Conservation (phyloP, 345 rosid genomes). For the Pistacia integerrima region DNA sequence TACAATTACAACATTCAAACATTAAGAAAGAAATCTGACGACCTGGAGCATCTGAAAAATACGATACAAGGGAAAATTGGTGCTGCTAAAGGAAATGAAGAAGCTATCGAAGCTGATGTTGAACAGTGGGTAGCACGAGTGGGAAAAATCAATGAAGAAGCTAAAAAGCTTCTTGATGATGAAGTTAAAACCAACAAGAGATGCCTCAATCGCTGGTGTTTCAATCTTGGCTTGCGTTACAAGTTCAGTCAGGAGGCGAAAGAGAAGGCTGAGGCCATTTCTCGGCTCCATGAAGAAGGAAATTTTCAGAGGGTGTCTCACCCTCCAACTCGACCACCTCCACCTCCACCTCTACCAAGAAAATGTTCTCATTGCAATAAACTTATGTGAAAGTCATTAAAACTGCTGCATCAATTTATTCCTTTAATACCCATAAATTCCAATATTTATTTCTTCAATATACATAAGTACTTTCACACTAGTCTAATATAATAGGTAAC, state of each 20-base stretch:
- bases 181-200: constrained; percentile 1
- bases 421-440: too few relatives aligned
- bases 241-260: background rate
- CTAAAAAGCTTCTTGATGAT: background rate
- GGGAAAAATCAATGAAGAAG: background rate
- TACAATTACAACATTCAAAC: background rate
- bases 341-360: too few relatives aligned
- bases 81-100: background rate
- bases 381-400: too few relatives aligned
- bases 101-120: background rate
- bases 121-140: background rate
- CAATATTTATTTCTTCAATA: too few relatives aligned
- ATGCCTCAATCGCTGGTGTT: background rate
- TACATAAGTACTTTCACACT: too few relatives aligned
- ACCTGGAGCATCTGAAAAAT: background rate
- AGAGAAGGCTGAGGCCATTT: constrained; percentile 2
- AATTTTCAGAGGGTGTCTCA: background rate
- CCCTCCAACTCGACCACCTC: background rate
- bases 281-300: background rate
- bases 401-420: too few relatives aligned
- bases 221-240: background rate
- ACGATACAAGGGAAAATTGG: background rate
- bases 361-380: too few relatives aligned
- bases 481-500: too few relatives aligned
- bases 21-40: background rate